These are phyloP conservation scores for Spironucleus salmonicida DNA, from an alignment of 208 protist species.

Conservation along the genomic window DNA sequence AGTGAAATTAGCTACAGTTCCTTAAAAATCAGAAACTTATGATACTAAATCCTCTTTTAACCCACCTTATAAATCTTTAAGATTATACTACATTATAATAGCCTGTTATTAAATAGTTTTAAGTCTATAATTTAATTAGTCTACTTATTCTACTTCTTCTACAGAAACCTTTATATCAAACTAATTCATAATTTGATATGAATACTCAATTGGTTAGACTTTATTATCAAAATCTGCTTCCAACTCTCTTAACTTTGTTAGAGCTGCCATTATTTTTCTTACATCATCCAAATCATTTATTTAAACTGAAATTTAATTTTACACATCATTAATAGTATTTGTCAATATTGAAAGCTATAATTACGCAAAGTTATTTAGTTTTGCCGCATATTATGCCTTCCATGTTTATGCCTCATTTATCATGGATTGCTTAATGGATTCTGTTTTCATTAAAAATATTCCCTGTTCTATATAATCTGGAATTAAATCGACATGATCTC, in stretches of 20 bases:
- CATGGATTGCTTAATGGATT: conserved; percentile 71
- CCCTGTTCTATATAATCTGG: conserved; percentile 65
- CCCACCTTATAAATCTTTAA: conserved; percentile 65
- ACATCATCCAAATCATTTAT: conserved; percentile 79
- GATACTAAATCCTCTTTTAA: conserved; percentile 72
- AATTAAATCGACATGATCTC: conserved; percentile 64
- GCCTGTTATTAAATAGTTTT: conserved; percentile 61
- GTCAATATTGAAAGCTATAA: conserved; percentile 64
- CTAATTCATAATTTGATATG: conserved; percentile 66
- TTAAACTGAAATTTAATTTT: conserved; percentile 58
- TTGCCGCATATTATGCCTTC: conserved; percentile 74
- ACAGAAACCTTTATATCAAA: conserved; percentile 68
- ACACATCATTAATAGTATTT: conserved; percentile 71
- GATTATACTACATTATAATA: conserved; percentile 60
- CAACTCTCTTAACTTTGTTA: conserved; percentile 65
- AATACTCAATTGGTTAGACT: conserved; percentile 68
- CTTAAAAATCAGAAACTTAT: conserved; percentile 69
- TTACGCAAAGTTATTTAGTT: conserved; percentile 69
- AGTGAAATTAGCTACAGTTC: conserved; percentile 68
- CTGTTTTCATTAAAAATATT: conserved; percentile 67
- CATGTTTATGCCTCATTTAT: conserved; percentile 62
- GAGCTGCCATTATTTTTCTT: conserved; percentile 66
- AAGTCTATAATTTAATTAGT: conserved; percentile 70
- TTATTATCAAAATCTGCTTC: conserved; percentile 71
- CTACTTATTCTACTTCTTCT: conserved; percentile 74